Evolutionary conservation across 176 grass and related monocot species (phyloP).

Genomic region (Cocos nucifera): DNA sequence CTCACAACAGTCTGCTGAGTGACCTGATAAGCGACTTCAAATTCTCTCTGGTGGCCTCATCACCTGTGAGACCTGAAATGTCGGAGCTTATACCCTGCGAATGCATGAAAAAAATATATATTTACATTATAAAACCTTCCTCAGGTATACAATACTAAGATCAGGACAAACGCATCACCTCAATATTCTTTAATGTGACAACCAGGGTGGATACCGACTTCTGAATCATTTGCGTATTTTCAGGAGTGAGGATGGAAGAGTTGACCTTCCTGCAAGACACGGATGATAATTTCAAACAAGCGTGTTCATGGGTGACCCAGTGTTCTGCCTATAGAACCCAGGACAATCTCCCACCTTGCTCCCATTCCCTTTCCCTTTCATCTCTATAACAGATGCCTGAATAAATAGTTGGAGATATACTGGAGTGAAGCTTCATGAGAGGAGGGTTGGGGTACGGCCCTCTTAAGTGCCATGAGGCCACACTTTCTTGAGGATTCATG

Average conservation of each 20-base stretch:
- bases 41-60: constrained; percentile 64
- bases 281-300: no score
- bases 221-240: constrained; percentile 71
- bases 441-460: no score
- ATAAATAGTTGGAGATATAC: no score
- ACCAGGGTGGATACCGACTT: constrained; percentile 91
- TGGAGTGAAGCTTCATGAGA: no score
- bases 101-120: constrained; percentile 6
- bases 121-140: not conserved
- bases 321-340: no score
- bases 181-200: constrained; percentile 90
- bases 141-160: constrained; percentile 1
- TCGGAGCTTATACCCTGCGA: constrained; percentile 93
- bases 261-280: constrained; percentile 61
- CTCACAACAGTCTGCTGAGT: constrained; percentile 89
- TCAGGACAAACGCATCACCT: constrained; percentile 32
- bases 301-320: no score
- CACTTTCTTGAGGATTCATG: no score
- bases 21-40: constrained; percentile 92
- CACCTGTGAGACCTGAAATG: constrained; percentile 78
- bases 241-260: constrained; percentile 61
- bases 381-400: no score
- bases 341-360: no score
- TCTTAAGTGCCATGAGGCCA: no score
- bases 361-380: no score